Percentiles rank a stretch among this genome's conserved stretches.
Conservation (phyloP, 2,329 filamentous ascomycete species). For the Sporothrix brasiliensis region DNA sequence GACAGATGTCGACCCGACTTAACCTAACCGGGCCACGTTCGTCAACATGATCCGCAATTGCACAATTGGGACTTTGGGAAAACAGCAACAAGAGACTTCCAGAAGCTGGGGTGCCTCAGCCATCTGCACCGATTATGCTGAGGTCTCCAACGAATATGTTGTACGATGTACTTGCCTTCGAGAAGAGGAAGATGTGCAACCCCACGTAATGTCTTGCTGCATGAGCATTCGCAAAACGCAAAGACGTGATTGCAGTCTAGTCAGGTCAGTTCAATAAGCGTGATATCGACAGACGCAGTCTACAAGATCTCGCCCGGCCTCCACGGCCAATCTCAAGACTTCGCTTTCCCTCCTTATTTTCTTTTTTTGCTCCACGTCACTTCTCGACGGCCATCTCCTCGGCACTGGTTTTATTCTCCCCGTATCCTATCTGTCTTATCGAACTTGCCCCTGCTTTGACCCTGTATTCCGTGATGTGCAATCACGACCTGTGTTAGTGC, state of each 20-base stretch:
- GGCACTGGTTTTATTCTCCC: not conserved
- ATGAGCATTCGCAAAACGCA: constrained; percentile 3
- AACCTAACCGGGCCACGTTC: constrained; percentile 25
- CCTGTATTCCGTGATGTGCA: constrained; percentile 12
- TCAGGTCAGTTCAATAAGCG: not conserved
- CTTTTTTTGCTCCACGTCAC: not conserved
- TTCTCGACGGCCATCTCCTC: not conserved
- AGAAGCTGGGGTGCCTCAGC: not conserved
- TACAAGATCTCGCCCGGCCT: constrained; percentile 13
- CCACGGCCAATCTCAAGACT: not conserved
- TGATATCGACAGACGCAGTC: constrained; percentile 1
- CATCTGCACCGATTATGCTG: not conserved
- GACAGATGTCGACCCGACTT: constrained; percentile 11
- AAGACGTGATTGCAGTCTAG: constrained; percentile 27
- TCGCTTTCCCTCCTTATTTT: not conserved
- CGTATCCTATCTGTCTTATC: not conserved
- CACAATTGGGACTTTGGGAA: constrained; percentile 27
- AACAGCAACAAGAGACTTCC: too few relatives aligned
- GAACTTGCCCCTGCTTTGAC: not conserved
- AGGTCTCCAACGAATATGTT: not conserved
- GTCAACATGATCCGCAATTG: constrained; percentile 30
- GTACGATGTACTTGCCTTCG: not conserved
- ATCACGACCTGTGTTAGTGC: constrained; percentile 24
- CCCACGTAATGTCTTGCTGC: not conserved
- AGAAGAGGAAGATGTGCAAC: constrained; percentile 8